phyloP scores from a whole-genome alignment of 768 basidiomycete species.

The Auricularia auricula-judae region DNA sequence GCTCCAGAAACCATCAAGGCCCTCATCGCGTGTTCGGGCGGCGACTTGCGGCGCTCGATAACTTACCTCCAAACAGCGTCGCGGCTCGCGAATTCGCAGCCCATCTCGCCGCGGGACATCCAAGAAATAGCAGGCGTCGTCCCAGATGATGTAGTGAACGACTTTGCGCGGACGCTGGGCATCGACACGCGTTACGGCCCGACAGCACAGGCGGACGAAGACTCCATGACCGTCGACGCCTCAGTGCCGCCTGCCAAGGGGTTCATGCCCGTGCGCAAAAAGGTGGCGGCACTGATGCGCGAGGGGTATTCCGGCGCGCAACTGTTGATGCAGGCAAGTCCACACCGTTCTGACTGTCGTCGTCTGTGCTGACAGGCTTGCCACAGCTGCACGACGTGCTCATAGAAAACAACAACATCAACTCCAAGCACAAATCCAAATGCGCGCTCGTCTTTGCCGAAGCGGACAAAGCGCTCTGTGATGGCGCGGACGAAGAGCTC shows the following conservation, averaged over 20 bases:
- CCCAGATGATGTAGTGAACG: conserved; percentile 57
- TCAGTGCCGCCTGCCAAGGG: conserved; percentile 21
- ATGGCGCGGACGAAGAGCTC: conserved; percentile 94
- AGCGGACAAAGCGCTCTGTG: conserved; percentile 90
- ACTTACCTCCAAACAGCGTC: conserved; percentile 96
- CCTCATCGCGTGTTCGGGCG: conserved; percentile 71
- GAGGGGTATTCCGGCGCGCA: conserved; percentile 92
- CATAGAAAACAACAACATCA: conserved; percentile 70
- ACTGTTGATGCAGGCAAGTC: conserved; percentile 69
- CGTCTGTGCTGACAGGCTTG: neutral
- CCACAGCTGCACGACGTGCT: conserved; percentile 82
- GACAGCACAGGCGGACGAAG: conserved; percentile 25
- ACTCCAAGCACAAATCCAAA: conserved; percentile 66
- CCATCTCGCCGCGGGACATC: conserved; percentile 67
- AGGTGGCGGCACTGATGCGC: conserved; percentile 67
- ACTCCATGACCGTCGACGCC: conserved; percentile 40
- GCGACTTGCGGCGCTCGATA: conserved; percentile 93
- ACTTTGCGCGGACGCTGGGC: conserved; percentile 62
- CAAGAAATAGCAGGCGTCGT: conserved; percentile 97
- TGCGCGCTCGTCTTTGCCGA: conserved; percentile 84
- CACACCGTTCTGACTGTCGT: conserved; percentile 6
- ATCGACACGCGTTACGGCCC: conserved; percentile 35
- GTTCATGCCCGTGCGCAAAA: conserved; percentile 53
- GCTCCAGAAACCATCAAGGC: conserved; percentile 38
- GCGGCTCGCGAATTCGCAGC: conserved; percentile 68